Evolutionary conservation across 2,329 filamentous ascomycete species (phyloP).

Genomic region (Sporothrix luriei): DNA sequence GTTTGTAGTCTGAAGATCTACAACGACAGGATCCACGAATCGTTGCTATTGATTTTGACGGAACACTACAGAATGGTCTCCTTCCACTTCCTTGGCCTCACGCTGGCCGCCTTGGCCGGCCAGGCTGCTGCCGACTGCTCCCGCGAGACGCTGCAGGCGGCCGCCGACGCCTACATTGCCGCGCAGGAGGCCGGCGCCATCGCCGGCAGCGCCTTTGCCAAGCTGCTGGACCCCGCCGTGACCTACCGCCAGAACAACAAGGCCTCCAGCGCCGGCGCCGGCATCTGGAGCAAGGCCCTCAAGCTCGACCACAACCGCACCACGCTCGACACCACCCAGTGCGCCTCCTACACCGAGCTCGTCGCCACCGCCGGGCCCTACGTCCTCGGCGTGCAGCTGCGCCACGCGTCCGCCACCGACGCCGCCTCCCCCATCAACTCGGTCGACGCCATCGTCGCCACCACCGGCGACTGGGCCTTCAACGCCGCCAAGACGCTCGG

Average conservation of each 20-base stretch:
- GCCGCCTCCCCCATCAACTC: constrained; percentile 33
- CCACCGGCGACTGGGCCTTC: constrained; percentile 43
- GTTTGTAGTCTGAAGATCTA: neutral
- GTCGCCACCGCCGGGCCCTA: constrained; percentile 41
- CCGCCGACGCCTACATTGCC: constrained; percentile 40
- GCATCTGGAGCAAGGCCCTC: constrained; percentile 41
- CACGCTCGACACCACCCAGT: constrained; percentile 42
- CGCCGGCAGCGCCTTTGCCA: constrained; percentile 33
- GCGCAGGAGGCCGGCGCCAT: constrained; percentile 39
- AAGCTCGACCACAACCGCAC: constrained; percentile 44
- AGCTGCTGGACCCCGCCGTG: constrained; percentile 39
- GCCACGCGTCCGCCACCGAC: constrained; percentile 28
- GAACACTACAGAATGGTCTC: neutral
- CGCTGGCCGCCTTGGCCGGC: neutral
- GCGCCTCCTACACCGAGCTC: constrained; percentile 50
- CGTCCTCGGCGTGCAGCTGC: constrained; percentile 36
- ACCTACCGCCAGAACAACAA: constrained; percentile 41
- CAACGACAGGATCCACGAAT: neutral
- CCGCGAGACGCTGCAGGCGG: constrained; percentile 40
- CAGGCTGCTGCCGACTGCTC: constrained; percentile 37
- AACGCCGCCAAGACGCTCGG: constrained; percentile 41
- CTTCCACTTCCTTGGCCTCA: neutral
- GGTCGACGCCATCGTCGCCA: constrained; percentile 42
- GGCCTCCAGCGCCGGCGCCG: constrained; percentile 17
- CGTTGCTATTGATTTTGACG: neutral